phyloP scores from a whole-genome alignment of 306 rosid species.

The Psophocarpus tetragonolobus region DNA sequence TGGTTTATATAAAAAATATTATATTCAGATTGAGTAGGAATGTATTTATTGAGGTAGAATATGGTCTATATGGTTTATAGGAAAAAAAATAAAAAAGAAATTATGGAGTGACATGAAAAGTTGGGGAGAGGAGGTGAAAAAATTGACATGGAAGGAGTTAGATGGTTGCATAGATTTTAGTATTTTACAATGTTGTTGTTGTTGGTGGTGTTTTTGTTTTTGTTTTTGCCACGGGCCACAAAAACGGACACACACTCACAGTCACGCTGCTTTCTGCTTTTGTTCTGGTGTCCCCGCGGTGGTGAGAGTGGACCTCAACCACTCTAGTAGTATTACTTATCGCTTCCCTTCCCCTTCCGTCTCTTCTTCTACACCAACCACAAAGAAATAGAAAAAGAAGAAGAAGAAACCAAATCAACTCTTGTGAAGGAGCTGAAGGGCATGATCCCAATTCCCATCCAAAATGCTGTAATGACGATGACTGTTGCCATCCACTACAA shows the following conservation, averaged over 20 bases:
- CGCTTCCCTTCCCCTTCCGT: neutral
- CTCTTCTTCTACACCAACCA: neutral
- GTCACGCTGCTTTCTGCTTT: neutral
- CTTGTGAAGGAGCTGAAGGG: neutral
- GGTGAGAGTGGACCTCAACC: constrained; percentile 29
- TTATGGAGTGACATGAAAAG: neutral
- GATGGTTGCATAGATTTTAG: neutral
- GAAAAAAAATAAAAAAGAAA: no score
- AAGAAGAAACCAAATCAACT: neutral
- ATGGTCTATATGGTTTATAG: no score
- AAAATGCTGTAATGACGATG: neutral
- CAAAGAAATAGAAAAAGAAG: no score
- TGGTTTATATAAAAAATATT: no score
- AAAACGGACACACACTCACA: neutral
- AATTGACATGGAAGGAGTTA: neutral
- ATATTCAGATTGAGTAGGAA: no score
- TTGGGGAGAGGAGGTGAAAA: neutral
- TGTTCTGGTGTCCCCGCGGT: constrained; percentile 32
- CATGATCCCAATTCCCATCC: neutral
- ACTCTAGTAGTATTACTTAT: constrained; percentile 27
- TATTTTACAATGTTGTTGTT: neutral
- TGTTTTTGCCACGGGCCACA: neutral
- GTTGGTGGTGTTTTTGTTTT: neutral
- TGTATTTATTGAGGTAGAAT: no score
- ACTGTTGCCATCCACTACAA: neutral